Evolutionary conservation across 345 rosid species (phyloP).

Genomic region (Eucalyptus coolabah): DNA sequence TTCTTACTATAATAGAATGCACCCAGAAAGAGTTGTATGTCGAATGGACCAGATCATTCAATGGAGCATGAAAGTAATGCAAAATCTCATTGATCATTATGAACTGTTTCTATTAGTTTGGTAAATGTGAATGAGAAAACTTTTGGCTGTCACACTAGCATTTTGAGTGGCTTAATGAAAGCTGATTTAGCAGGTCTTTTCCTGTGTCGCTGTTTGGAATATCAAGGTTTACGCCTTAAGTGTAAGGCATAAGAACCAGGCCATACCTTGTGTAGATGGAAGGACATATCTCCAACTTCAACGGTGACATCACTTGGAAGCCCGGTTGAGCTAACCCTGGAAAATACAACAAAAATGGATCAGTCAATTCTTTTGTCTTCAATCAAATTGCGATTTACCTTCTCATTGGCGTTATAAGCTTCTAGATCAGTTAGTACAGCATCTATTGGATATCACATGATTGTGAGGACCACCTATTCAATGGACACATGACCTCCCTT

Average conservation of each 20-base stretch:
- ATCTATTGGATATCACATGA: background rate
- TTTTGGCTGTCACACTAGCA: background rate
- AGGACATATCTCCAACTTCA: conserved; percentile 58
- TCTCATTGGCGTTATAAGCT: background rate
- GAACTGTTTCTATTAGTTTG: background rate
- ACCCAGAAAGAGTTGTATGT: background rate
- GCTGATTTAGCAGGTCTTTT: background rate
- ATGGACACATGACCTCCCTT: background rate
- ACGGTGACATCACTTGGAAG: conserved; percentile 68
- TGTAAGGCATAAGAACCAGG: background rate
- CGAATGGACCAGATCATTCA: background rate
- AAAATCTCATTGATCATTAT: background rate
- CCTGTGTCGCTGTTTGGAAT: background rate
- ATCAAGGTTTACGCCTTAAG: background rate
- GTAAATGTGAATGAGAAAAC: background rate
- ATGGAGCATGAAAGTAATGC: background rate
- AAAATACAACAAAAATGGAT: background rate
- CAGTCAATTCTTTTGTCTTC: background rate
- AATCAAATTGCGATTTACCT: background rate
- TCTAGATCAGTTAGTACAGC: background rate
- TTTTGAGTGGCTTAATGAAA: background rate
- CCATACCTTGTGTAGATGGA: conserved; percentile 77
- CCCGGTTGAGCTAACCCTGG: conserved; percentile 75
- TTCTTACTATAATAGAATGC: background rate
- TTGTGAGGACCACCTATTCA: background rate